phyloP scores from a whole-genome alignment of 192 early-diverging fungal species.

The Coemansia sp. region DNA sequence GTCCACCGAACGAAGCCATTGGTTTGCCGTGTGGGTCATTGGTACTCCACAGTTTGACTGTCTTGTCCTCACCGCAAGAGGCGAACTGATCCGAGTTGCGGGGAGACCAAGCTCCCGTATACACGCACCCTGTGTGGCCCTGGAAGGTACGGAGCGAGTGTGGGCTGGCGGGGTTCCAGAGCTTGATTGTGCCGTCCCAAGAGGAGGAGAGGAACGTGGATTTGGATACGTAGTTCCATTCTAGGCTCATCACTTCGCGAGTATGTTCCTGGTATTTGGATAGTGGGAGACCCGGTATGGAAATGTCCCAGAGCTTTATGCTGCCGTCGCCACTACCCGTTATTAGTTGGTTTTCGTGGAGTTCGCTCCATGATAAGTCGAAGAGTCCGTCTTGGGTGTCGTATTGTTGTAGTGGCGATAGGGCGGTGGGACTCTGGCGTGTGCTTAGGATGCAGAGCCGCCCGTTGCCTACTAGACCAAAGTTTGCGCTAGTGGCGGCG shows the following conservation, averaged over 20 bases:
- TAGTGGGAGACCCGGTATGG: conserved; percentile 65
- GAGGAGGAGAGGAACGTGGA: conserved; percentile 88
- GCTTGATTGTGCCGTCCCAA: conserved; percentile 94
- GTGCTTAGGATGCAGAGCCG: conserved; percentile 74
- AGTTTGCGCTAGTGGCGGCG: conserved; percentile 89
- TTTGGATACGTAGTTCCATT: conserved; percentile 94
- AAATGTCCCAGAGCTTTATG: conserved; percentile 93
- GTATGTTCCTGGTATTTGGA: conserved; percentile 91
- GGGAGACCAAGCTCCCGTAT: conserved; percentile 86
- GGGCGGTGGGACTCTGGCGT: conserved; percentile 19
- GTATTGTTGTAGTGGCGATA: conserved; percentile 60
- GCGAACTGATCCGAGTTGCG: conserved; percentile 76
- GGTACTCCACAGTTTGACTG: conserved; percentile 90
- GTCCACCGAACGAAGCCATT: conserved; percentile 72
- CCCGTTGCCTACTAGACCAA: conserved; percentile 97
- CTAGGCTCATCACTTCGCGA: conserved; percentile 90
- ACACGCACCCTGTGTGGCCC: conserved; percentile 96
- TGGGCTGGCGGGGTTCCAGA: conserved; percentile 88
- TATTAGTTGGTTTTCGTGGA: conserved; percentile 92
- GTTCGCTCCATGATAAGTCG: conserved; percentile 94
- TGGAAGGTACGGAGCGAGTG: conserved; percentile 80
- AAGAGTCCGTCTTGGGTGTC: conserved; percentile 98
- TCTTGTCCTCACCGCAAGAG: conserved; percentile 89
- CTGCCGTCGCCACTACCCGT: conserved; percentile 93
- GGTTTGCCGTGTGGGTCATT: conserved; percentile 65